Conservation (phyloP, 169 alveolate species). For the Plasmodium yoelii region DNA sequence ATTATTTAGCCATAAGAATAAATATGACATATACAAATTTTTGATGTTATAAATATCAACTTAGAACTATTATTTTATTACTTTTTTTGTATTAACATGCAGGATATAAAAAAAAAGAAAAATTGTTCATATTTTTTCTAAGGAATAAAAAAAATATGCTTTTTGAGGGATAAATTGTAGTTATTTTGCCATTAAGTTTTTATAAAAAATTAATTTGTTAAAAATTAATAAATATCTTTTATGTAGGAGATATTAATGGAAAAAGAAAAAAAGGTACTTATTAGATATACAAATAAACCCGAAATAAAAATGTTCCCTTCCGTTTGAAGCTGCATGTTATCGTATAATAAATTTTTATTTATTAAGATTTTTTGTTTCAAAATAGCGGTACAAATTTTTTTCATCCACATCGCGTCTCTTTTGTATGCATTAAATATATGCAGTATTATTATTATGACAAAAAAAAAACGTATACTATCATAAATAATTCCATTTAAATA, state of each 20-base stretch:
- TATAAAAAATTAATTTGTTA: no score
- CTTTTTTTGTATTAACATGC: no score
- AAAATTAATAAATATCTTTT: no score
- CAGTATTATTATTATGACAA: background rate
- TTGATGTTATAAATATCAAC: no score
- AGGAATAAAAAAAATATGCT: no score
- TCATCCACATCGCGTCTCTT: conserved; percentile 56
- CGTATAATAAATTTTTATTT: conserved; percentile 8
- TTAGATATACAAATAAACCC: conserved; percentile 10
- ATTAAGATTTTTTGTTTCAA: conserved; percentile 3
- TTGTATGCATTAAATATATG: conserved; percentile 15
- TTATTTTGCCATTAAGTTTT: no score
- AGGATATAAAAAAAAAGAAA: no score
- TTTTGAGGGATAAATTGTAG: no score
- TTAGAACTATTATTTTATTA: no score
- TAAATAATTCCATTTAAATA: conserved; percentile 9
- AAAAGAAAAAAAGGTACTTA: conserved; percentile 3
- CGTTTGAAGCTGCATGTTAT: conserved; percentile 51
- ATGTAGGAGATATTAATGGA: background rate
- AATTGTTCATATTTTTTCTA: no score
- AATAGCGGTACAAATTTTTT: conserved; percentile 21
- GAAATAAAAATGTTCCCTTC: conserved; percentile 7
- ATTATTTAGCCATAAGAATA: no score
- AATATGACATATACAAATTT: no score
- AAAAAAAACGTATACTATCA: conserved; percentile 1